Base-by-base conservation (phyloP, 192 early-diverging fungal species). In the Mortierella claussenii region DNA sequence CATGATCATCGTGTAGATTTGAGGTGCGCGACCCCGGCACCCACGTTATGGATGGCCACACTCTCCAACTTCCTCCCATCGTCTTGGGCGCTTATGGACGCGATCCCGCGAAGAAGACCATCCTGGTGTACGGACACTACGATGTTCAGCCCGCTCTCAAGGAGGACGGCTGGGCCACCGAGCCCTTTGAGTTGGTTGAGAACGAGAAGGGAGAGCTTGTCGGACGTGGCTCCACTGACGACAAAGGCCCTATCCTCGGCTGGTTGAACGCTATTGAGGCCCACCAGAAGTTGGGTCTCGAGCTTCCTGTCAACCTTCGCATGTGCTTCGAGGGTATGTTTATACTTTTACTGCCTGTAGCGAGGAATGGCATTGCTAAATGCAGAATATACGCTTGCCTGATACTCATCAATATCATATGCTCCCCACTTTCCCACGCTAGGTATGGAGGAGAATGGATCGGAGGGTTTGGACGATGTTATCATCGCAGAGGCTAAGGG, bases 321-420 rank as follows among this genome's bases (percentile, higher is more conserved):
- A 95, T 98, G 84, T 96, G 94, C 87, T 96, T 98, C 65, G 97
- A 99, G 85, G 97, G 96, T 81, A 97, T 93, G 95, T 90, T 92
- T 65, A 88, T 26, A 36, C 12, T 4, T 23, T 21, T 23, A n/a
- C 15, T 43, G 11, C 27, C 36, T 32, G 18, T 42, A 42, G 8
- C 40, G 17, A 8, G 8, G 40, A 17, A 42, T 6, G 4, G n/a
- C 21, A 46, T 13, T 21, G 18, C 21, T 17, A 46, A 46, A n/a
- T n/a, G n/a, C n/a, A n/a, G n/a, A n/a, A n/a, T n/a, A n/a, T n/a
- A n/a, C n/a, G n/a, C n/a, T n/a, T n/a, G n/a, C n/a, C n/a, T n/a
- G n/a, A n/a, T n/a, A n/a, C n/a, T n/a, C n/a, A n/a, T n/a, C n/a
- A n/a, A n/a, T n/a, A n/a, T n/a, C n/a, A n/a, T n/a, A n/a, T n/a